phyloP scores from a whole-genome alignment of 768 basidiomycete species.

The Brasilioporus rufonigricans region DNA sequence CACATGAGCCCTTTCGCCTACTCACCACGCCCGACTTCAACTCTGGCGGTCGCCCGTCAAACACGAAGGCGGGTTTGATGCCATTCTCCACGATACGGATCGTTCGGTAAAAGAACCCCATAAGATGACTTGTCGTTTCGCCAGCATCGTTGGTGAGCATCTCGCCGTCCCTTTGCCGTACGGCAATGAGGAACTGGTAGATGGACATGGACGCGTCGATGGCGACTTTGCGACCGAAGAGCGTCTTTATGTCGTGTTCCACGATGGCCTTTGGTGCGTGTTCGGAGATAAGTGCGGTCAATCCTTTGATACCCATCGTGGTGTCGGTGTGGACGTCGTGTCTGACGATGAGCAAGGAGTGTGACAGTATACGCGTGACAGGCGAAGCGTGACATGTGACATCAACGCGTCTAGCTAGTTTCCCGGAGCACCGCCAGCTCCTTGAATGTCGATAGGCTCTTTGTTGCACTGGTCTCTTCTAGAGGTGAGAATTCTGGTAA shows the following conservation, averaged over 20 bases:
- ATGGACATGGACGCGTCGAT: constrained; percentile 98
- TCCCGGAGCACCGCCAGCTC: too few species aligned
- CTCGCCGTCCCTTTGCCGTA: constrained; percentile 94
- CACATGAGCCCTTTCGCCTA: constrained; percentile 17
- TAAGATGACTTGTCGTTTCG: constrained; percentile 96
- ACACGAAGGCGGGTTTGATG: constrained; percentile 96
- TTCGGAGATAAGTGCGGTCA: constrained; percentile 85
- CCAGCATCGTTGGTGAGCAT: constrained; percentile 96
- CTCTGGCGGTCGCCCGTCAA: constrained; percentile 98
- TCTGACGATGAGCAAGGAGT: not conserved
- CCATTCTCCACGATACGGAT: constrained; percentile 98
- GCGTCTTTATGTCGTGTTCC: constrained; percentile 94
- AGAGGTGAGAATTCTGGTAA: too few species aligned
- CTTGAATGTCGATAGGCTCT: too few species aligned
- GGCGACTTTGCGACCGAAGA: constrained; percentile 97
- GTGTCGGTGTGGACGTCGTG: not conserved
- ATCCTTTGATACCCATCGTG: constrained; percentile 87
- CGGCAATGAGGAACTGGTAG: constrained; percentile 97
- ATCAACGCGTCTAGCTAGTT: constrained; percentile 1
- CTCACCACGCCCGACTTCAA: constrained; percentile 95
- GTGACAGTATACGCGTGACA: constrained; percentile 21
- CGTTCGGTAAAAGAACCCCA: constrained; percentile 98
- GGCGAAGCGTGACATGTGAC: constrained; percentile 4
- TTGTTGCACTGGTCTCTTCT: too few species aligned
- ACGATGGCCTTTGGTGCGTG: constrained; percentile 84